Evolutionary conservation across 2,329 filamentous ascomycete genomes (phyloP).

Genomic region (Penicillium paneum): DNA sequence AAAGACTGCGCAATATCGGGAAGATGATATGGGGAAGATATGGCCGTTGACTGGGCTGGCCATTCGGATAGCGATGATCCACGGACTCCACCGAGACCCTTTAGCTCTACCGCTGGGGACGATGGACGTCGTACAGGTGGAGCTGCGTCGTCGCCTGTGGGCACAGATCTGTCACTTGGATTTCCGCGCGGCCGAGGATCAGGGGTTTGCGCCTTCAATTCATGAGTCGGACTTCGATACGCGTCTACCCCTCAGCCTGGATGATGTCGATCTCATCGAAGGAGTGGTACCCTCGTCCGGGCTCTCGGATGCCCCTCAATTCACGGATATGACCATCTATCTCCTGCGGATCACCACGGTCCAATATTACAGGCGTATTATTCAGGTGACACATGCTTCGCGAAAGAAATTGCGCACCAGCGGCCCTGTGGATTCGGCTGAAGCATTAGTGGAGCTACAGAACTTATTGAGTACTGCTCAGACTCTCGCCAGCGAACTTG

Average conservation of each 20-base stretch:
- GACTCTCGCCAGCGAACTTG: background rate
- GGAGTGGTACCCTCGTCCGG: background rate
- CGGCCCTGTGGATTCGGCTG: background rate
- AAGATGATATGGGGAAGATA: background rate
- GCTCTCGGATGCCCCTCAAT: background rate
- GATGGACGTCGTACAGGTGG: background rate
- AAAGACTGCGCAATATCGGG: background rate
- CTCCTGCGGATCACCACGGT: background rate
- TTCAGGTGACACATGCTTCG: background rate
- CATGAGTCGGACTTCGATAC: background rate
- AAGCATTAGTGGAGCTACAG: background rate
- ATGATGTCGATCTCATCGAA: background rate
- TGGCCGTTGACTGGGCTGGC: background rate
- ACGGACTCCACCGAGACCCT: background rate
- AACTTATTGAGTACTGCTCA: background rate
- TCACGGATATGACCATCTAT: background rate
- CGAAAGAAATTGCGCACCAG: background rate
- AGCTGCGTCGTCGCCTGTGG: background rate
- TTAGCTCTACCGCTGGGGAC: background rate
- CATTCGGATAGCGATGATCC: background rate
- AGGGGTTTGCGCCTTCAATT: background rate
- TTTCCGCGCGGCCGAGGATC: background rate
- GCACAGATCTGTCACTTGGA: background rate
- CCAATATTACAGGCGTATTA: background rate
- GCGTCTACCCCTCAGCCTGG: background rate